phyloP scores from a whole-genome alignment of 163 green algal genomes.

The Scenedesmus sp. region DNA sequence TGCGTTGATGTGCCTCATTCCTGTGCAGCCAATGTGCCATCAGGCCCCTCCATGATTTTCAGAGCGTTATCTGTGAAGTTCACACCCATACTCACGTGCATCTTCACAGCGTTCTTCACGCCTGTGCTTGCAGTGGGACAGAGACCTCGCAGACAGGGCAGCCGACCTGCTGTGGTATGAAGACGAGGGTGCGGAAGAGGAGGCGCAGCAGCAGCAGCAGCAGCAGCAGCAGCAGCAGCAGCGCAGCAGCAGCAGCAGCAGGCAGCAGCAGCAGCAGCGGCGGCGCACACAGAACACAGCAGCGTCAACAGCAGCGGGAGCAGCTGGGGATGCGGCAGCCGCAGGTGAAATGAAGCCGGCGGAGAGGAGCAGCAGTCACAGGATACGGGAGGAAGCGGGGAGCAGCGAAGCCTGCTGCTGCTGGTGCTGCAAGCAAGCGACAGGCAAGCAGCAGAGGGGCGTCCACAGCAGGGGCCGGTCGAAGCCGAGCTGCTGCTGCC shows the following conservation, averaged over 20 bases:
- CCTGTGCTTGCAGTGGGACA: slow-evolving; percentile 37
- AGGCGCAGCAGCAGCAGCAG: slow-evolving; percentile 6
- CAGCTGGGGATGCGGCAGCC: not conserved
- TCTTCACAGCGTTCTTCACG: too few relatives aligned
- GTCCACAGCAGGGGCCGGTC: too few relatives aligned
- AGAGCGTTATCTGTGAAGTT: too few relatives aligned
- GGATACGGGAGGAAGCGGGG: not conserved
- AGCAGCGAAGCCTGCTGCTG: not conserved
- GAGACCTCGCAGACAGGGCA: slow-evolving; percentile 28
- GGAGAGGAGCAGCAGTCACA: not conserved
- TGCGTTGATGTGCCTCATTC: too few relatives aligned
- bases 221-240: not conserved
- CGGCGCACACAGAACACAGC: not conserved
- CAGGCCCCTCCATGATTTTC: too few relatives aligned
- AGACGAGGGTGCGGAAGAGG: not conserved
- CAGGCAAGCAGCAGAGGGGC: not conserved
- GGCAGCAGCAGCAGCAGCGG: slow-evolving; percentile 12
- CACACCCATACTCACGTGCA: too few relatives aligned
- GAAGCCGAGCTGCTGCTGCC: not conserved
- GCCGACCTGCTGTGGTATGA: slow-evolving; percentile 27
- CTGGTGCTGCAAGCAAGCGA: not conserved
- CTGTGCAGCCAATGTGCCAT: too few relatives aligned
- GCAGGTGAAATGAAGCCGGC: not conserved
- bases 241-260: not conserved
- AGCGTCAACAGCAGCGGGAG: too few relatives aligned